A percentile compares a stretch with the other conserved stretches of the same genome.
phyloP scores from a whole-genome alignment of 768 basidiomycete genomes.

The Mycena galopus region DNA sequence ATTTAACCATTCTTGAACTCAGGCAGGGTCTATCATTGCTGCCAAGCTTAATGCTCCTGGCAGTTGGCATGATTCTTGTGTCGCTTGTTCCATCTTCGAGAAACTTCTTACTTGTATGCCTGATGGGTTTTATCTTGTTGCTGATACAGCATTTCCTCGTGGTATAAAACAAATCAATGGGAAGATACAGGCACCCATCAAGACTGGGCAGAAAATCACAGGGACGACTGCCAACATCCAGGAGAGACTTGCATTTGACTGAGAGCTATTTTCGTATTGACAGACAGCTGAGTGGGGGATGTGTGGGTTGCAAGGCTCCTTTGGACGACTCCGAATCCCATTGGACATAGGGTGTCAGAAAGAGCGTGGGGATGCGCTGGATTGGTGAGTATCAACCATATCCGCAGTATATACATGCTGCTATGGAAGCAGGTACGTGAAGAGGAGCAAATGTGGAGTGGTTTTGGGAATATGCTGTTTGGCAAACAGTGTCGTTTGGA shows the following conservation, averaged over 20 bases:
- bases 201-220: too few species aligned
- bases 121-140: background rate
- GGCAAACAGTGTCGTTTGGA: constrained; percentile 46
- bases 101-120: background rate
- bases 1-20: background rate
- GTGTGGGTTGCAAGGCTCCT: background rate
- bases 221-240: too few species aligned
- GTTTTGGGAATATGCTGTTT: constrained; percentile 55
- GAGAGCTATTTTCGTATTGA: background rate
- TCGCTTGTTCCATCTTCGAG: background rate
- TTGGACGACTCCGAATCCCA: constrained; percentile 50
- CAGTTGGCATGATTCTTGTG: background rate
- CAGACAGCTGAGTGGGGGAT: background rate
- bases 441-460: constrained; percentile 49
- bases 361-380: background rate
- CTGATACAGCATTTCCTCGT: background rate
- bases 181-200: background rate
- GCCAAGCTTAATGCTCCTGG: background rate
- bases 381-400: constrained; percentile 58
- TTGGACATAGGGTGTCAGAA: background rate
- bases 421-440: constrained; percentile 51
- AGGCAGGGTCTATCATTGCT: background rate
- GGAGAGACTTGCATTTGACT: background rate
- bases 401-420: constrained; percentile 55
- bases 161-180: background rate